These are phyloP conservation scores for Aegilops sharonensis DNA, from an alignment of 176 grass and related monocot species.

Conservation along the genomic window DNA sequence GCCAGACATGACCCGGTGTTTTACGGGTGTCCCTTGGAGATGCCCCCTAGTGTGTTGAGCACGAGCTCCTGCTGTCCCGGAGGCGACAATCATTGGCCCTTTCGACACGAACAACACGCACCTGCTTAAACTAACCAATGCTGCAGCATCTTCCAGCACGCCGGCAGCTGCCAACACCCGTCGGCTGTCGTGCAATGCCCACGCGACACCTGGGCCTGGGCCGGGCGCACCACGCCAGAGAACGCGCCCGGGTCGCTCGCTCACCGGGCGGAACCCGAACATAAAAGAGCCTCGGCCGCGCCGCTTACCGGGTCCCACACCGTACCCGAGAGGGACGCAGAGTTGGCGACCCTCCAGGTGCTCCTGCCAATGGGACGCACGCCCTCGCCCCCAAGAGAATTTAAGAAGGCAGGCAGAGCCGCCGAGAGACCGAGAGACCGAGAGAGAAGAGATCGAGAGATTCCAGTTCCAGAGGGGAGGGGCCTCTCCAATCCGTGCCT, in stretches of 20 bases:
- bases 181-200: neutral
- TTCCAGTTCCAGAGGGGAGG: neutral
- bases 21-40: too few species aligned
- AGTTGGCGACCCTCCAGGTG: slow-evolving; percentile 2
- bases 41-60: too few species aligned
- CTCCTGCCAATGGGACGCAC: slow-evolving; percentile 35
- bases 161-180: neutral
- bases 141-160: slow-evolving; percentile 23
- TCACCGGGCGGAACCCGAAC: neutral
- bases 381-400: slow-evolving; percentile 37
- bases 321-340: neutral
- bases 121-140: neutral
- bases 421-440: neutral
- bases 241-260: neutral
- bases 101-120: too few species aligned
- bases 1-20: too few species aligned
- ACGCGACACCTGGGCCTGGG: neutral
- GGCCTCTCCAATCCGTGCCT: neutral
- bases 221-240: neutral
- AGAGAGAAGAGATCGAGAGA: neutral
- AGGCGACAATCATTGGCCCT: too few species aligned
- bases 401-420: slow-evolving; percentile 35
- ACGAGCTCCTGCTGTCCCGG: too few species aligned
- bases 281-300: neutral
- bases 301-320: neutral